phyloP scores from a whole-genome alignment of 352 stramenopile species.

The Globisporangium nagaii region DNA sequence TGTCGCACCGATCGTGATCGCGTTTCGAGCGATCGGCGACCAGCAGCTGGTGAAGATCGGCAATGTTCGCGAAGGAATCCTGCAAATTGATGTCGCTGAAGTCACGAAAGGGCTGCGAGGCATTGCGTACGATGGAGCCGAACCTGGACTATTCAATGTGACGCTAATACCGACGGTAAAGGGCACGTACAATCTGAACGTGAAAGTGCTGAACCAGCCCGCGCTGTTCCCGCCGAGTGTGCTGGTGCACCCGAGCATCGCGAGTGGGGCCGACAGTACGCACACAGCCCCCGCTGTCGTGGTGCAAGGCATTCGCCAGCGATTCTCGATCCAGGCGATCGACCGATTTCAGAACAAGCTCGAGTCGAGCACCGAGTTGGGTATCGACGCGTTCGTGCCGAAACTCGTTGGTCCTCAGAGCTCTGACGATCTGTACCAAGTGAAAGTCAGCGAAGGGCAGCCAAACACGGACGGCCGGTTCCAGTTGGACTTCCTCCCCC shows the following conservation, averaged over 20 bases:
- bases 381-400: constrained; percentile 46
- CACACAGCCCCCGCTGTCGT: constrained; percentile 81
- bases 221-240: constrained; percentile 75
- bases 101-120: constrained; percentile 59
- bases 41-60: constrained; percentile 28
- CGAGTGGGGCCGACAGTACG: constrained; percentile 53
- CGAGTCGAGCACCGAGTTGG: constrained; percentile 66
- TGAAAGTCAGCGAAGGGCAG: constrained; percentile 40
- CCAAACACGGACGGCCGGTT: constrained; percentile 90
- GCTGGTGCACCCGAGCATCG: constrained; percentile 70
- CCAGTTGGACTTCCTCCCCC: constrained; percentile 67
- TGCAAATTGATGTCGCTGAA: constrained; percentile 40
- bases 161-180: constrained; percentile 80
- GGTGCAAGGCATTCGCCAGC: constrained; percentile 62
- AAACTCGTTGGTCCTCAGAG: constrained; percentile 37
- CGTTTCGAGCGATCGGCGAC: constrained; percentile 45
- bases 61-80: constrained; percentile 45
- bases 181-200: constrained; percentile 51
- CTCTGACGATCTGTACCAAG: constrained; percentile 22
- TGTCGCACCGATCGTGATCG: constrained; percentile 29
- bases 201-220: constrained; percentile 39
- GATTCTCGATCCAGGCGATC: constrained; percentile 85
- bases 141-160: constrained; percentile 74
- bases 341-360: constrained; percentile 92
- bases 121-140: constrained; percentile 61